These are phyloP conservation scores for Ustilago tritici DNA, from an alignment of 1,284 basidiomycete genomes.

Conservation along the genomic window DNA sequence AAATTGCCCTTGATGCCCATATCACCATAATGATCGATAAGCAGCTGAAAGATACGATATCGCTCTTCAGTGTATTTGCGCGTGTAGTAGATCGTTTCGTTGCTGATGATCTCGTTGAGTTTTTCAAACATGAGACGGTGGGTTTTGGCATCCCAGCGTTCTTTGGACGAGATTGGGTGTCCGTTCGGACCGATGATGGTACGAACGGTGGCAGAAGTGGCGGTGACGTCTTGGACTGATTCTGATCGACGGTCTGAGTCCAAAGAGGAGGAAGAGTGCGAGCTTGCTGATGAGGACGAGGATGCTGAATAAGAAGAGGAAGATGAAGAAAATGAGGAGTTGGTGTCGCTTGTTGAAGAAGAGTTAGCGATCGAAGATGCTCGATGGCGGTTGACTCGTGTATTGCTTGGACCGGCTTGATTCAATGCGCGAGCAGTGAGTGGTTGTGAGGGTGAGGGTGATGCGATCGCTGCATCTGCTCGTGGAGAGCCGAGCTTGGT, in stretches of 20 bases:
- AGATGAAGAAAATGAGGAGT: slow-evolving; percentile 12
- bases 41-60: slow-evolving; percentile 39
- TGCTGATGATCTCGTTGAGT: slow-evolving; percentile 47
- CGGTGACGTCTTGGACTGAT: slow-evolving; percentile 44
- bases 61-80: slow-evolving; percentile 44
- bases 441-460: background rate
- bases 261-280: slow-evolving; percentile 11
- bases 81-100: slow-evolving; percentile 36
- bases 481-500: slow-evolving; percentile 1
- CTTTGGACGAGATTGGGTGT: slow-evolving; percentile 38
- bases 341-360: slow-evolving; percentile 15
- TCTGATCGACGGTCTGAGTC: slow-evolving; percentile 26
- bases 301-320: slow-evolving; percentile 11
- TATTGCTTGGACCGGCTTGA: slow-evolving; percentile 3
- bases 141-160: slow-evolving; percentile 42
- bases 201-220: slow-evolving; percentile 23
- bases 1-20: slow-evolving; percentile 40
- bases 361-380: slow-evolving; percentile 16
- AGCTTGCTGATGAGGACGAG: slow-evolving; percentile 3
- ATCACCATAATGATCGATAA: slow-evolving; percentile 48
- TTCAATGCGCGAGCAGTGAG: background rate
- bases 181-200: slow-evolving; percentile 36
- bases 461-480: background rate
- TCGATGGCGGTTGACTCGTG: slow-evolving; percentile 4
- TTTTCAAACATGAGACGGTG: slow-evolving; percentile 50